Evolutionary conservation across 768 basidiomycete genomes (phyloP).

Genomic region (Infundibulicybe gibba): DNA sequence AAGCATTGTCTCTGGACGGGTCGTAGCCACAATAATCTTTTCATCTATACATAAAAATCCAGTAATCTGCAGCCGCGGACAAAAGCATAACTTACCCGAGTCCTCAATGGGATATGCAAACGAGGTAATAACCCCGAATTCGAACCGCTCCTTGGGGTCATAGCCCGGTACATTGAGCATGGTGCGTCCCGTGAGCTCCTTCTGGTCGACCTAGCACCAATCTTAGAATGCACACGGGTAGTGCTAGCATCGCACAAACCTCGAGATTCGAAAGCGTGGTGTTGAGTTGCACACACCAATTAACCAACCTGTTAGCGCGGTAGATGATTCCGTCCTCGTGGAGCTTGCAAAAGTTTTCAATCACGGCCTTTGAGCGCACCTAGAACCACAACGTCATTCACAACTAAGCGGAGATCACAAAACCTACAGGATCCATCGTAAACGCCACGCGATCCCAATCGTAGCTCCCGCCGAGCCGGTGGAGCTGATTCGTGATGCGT

Average conservation of each 20-base stretch:
- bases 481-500: conserved; percentile 88
- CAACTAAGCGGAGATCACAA: background rate
- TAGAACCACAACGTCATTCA: conserved; percentile 19
- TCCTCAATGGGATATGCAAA: conserved; percentile 91
- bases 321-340: conserved; percentile 92
- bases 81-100: conserved; percentile 49
- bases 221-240: background rate
- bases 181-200: conserved; percentile 81
- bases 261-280: conserved; percentile 98
- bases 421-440: conserved; percentile 84
- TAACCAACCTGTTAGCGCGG: conserved; percentile 94
- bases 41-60: conserved; percentile 52
- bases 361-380: conserved; percentile 81
- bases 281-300: conserved; percentile 96
- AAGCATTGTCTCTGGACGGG: conserved; percentile 97
- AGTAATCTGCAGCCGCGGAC: background rate
- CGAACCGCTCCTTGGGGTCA: conserved; percentile 91
- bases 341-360: conserved; percentile 86
- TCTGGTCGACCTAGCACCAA: conserved; percentile 80
- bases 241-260: conserved; percentile 32
- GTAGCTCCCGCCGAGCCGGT: conserved; percentile 86
- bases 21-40: conserved; percentile 90
- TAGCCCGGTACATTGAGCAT: conserved; percentile 91
- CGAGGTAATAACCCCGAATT: conserved; percentile 95
- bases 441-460: conserved; percentile 96